Conservation (phyloP, 2,329 filamentous ascomycete species). For the Raffaelea arxii region DNA sequence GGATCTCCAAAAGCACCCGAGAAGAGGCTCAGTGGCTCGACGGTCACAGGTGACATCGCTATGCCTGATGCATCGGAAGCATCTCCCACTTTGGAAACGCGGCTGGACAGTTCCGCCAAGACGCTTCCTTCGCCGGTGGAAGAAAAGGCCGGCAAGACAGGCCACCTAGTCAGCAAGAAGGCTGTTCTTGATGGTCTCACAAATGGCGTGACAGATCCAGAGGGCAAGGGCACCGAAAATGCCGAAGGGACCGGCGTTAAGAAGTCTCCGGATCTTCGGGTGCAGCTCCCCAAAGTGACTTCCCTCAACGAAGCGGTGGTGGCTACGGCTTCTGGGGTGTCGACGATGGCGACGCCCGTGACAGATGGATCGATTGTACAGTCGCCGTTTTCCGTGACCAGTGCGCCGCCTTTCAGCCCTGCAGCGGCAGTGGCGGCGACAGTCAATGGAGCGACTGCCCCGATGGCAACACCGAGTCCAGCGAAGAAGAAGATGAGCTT, state of each 20-base stretch:
- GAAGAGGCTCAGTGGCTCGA: too few relatives aligned
- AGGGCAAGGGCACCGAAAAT: neutral
- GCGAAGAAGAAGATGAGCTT: conserved; percentile 59
- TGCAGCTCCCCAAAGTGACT: conserved; percentile 46
- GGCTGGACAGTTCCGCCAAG: neutral
- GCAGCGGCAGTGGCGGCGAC: conserved; percentile 30
- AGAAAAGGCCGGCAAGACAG: neutral
- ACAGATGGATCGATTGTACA: conserved; percentile 30
- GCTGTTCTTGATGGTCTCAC: neutral
- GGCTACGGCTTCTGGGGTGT: conserved; percentile 21
- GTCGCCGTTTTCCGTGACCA: conserved; percentile 38
- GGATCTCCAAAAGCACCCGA: neutral
- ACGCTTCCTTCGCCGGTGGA: neutral
- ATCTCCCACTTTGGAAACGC: neutral
- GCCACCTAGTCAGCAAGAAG: neutral
- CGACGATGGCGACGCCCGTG: conserved; percentile 34
- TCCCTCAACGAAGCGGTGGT: conserved; percentile 12
- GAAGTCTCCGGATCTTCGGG: conserved; percentile 36
- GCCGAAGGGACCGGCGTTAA: conserved; percentile 17
- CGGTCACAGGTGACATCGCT: conserved; percentile 15
- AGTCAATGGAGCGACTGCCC: too few relatives aligned
- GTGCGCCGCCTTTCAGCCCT: conserved; percentile 33
- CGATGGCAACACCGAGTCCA: conserved; percentile 42
- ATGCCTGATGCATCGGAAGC: conserved; percentile 13
- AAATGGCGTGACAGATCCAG: too few relatives aligned